Percentiles rank a stretch among this genome's conserved stretches.
phyloP scores from a whole-genome alignment of 2,329 filamentous ascomycete species.

The Xylariaceae sp. region DNA sequence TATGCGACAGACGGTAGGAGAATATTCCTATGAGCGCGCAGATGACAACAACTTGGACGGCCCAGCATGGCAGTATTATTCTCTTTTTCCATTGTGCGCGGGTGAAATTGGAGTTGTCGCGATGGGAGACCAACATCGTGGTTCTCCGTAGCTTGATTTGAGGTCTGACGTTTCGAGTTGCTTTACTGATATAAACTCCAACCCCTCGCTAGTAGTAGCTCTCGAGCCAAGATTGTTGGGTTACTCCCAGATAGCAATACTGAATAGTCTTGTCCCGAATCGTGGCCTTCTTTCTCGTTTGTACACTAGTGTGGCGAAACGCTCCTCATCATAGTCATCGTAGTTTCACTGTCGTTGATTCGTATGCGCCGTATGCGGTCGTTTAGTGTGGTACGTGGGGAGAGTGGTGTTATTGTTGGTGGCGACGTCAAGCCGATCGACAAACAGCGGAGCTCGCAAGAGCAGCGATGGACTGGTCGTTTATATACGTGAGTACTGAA shows the following conservation, averaged over 20 bases:
- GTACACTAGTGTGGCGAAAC: constrained; percentile 5
- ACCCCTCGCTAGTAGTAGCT: background rate
- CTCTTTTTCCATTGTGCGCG: constrained; percentile 48
- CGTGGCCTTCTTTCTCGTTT: background rate
- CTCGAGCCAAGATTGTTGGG: background rate
- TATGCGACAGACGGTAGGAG: constrained; percentile 48
- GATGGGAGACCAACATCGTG: constrained; percentile 39
- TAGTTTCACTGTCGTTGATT: background rate
- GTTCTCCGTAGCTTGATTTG: background rate
- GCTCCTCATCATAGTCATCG: constrained; percentile 1
- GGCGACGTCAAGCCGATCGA: background rate
- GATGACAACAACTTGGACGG: constrained; percentile 43
- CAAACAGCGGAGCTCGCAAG: too few relatives aligned
- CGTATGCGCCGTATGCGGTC: background rate
- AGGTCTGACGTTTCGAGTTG: background rate
- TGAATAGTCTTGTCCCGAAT: background rate
- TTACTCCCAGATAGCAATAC: background rate
- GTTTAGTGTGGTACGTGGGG: background rate
- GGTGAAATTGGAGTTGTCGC: constrained; percentile 50
- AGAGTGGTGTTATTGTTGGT: background rate
- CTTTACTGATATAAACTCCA: background rate
- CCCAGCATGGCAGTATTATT: constrained; percentile 49
- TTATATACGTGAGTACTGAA: background rate
- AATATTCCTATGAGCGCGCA: constrained; percentile 49
- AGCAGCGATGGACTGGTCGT: too few relatives aligned